These are phyloP conservation scores for Isabelozyma pseudorhagii DNA, from an alignment of 805 yeast species.

Conservation along the genomic window DNA sequence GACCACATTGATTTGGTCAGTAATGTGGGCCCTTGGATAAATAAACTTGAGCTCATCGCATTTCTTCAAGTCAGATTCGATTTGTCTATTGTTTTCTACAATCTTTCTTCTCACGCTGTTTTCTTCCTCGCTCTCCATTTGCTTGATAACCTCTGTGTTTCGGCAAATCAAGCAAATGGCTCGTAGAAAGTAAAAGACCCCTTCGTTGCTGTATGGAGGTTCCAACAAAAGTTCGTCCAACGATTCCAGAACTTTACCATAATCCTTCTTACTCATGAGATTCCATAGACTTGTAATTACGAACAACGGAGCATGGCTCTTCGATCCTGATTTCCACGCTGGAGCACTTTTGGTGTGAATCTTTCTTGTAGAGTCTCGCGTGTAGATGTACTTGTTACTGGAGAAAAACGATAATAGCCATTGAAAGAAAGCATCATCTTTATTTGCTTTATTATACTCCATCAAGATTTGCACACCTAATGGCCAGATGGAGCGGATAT, in stretches of 20 bases:
- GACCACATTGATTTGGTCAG: constrained; percentile 2
- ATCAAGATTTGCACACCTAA: constrained; percentile 56
- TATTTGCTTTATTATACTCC: constrained; percentile 4
- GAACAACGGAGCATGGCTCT: constrained; percentile 39
- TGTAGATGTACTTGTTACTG: constrained; percentile 3
- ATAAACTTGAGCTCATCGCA: background rate
- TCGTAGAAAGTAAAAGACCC: constrained; percentile 34
- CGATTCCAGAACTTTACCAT: constrained; percentile 27
- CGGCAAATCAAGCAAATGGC: constrained; percentile 27
- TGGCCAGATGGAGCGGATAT: constrained; percentile 61
- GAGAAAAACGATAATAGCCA: constrained; percentile 33
- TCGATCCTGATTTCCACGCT: constrained; percentile 38
- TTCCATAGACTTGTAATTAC: constrained; percentile 42
- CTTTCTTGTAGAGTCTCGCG: background rate
- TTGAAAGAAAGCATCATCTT: constrained; percentile 31
- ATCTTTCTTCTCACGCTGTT: background rate
- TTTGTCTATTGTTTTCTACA: background rate
- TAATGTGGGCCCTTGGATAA: background rate
- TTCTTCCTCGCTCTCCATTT: background rate
- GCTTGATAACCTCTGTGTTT: constrained; percentile 14
- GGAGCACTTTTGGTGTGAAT: constrained; percentile 20
- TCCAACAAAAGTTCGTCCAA: constrained; percentile 35
- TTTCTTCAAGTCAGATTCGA: too few species aligned
- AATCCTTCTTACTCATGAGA: constrained; percentile 32
- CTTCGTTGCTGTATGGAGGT: constrained; percentile 43